Evolutionary conservation across 2,329 filamentous ascomycete species (phyloP), one percentile per base, ranked within the genome.

Genomic region (Sphaerostilbella broomeana): DNA sequence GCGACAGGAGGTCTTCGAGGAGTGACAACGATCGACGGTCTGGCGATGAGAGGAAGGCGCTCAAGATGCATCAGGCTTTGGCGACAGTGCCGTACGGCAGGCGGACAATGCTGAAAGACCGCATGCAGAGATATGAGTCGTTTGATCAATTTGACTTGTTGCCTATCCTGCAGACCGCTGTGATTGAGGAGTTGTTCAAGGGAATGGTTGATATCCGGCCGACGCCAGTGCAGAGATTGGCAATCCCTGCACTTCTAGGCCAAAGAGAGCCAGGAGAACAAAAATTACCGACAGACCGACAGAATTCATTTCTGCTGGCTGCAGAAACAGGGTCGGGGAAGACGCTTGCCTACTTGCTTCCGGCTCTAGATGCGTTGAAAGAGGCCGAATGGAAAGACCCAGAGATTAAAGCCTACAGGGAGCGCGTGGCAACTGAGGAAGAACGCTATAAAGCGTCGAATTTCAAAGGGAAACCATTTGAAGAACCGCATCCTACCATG

Each of bases 291-390:
- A 72, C 55, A 49, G 62, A 64, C 44, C 74, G 68, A 64, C 45
- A 48, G 35, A 45, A 51, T 27, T 62, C 62, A 1, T 95, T 86
- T 56, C 72, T 98, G 10, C 71, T 98, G 35, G 92, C 92, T 4
- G 92, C 92, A 9, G 92, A 98, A 68, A 98, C 92, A 0, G 92
- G 92, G 10, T 97, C 92, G 1, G 92, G 92, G 44, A 98, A 98
- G 69, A 98, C 92, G 1, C 69, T 98, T 46, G 87, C 92, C 7
- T 98, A 98, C 57, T 68, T 97, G 5, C 64, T 95, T 5, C 94
- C 92, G 0, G 74, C 82, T 12, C 70, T 98, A 37, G 80, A 98
- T 62, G 84, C 86, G 7, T 63, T 98, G 52, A 98, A 98, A 65
- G 68, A 77, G 22, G 79, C 78, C 5, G 86, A 90, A 55, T 68